These are phyloP conservation scores for Scleroderma citrinum DNA, from an alignment of 768 basidiomycete species.

Conservation along the genomic window DNA sequence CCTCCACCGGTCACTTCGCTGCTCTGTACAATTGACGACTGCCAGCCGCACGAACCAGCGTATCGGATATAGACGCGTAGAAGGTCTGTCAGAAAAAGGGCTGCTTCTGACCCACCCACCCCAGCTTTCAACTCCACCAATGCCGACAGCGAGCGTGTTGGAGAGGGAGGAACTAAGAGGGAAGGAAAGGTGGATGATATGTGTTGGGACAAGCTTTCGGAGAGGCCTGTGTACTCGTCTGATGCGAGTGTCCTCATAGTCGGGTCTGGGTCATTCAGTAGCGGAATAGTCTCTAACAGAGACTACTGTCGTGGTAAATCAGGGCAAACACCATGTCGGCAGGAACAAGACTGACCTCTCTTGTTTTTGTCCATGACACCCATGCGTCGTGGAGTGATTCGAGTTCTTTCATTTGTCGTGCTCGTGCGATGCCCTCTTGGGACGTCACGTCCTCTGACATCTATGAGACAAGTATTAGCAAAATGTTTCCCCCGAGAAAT, in stretches of 20 bases:
- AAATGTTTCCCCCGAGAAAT: neutral
- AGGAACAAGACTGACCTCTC: conserved; percentile 41
- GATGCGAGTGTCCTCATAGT: conserved; percentile 67
- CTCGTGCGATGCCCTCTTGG: conserved; percentile 49
- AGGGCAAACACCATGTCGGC: conserved; percentile 4
- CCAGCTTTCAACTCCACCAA: conserved; percentile 90
- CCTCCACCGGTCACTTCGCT: conserved; percentile 60
- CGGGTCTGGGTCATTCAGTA: conserved; percentile 70
- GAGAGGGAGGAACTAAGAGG: conserved; percentile 67
- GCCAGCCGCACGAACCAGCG: conserved; percentile 54
- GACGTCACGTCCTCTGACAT: conserved; percentile 49
- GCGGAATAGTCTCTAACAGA: conserved; percentile 51
- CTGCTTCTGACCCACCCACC: conserved; percentile 86
- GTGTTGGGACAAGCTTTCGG: conserved; percentile 21
- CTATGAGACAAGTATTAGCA: conserved; percentile 23
- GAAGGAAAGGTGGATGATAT: conserved; percentile 50
- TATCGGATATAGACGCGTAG: conserved; percentile 76
- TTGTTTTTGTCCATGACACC: conserved; percentile 53
- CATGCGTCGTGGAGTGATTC: conserved; percentile 66
- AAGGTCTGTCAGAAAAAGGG: conserved; percentile 73
- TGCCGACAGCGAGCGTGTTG: conserved; percentile 63
- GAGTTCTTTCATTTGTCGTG: conserved; percentile 62
- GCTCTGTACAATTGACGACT: conserved; percentile 50
- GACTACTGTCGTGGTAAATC: conserved; percentile 43
- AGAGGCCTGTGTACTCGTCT: conserved; percentile 55